A percentile compares a stretch with the other conserved stretches of the same genome.
Evolutionary conservation across 1,284 basidiomycete genomes (phyloP).

Genomic region (Ustilago loliicola): DNA sequence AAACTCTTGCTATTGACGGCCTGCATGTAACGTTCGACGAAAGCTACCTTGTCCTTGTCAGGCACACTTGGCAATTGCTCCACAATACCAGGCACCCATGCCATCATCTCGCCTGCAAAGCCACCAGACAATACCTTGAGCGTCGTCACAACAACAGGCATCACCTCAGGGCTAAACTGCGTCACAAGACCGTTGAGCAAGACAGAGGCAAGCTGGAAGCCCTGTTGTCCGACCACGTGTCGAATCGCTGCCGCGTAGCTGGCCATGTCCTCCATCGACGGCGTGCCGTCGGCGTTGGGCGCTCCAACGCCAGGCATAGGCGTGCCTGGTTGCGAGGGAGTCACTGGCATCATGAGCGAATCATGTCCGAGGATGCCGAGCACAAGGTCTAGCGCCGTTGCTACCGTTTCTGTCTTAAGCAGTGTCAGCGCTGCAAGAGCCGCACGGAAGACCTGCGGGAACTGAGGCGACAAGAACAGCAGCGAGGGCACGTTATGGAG

Average conservation of each 20-base stretch:
- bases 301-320: conserved; percentile 26
- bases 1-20: conserved; percentile 31
- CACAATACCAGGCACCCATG: conserved; percentile 81
- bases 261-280: conserved; percentile 75
- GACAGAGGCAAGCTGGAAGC: conserved; percentile 79
- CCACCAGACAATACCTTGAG: conserved; percentile 79
- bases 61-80: conserved; percentile 80
- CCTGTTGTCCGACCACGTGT: conserved; percentile 80
- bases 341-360: conserved; percentile 54
- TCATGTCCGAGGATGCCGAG: conserved; percentile 79
- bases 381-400: conserved; percentile 85
- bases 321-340: conserved; percentile 38
- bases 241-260: conserved; percentile 79
- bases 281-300: conserved; percentile 52
- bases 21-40: conserved; percentile 74
- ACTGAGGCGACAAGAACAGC: conserved; percentile 74
- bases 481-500: conserved; percentile 80
- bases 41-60: conserved; percentile 79
- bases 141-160: conserved; percentile 81
- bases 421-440: conserved; percentile 57
- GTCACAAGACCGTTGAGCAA: conserved; percentile 81
- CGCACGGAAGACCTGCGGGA: conserved; percentile 71
- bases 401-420: conserved; percentile 78
- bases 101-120: conserved; percentile 79
- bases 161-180: conserved; percentile 85